A percentile compares a stretch with the other conserved stretches of the same genome.
These are phyloP conservation scores for Penicillium egyptiacum DNA, from an alignment of 495 filamentous ascomycete genomes.

Conservation along the genomic window DNA sequence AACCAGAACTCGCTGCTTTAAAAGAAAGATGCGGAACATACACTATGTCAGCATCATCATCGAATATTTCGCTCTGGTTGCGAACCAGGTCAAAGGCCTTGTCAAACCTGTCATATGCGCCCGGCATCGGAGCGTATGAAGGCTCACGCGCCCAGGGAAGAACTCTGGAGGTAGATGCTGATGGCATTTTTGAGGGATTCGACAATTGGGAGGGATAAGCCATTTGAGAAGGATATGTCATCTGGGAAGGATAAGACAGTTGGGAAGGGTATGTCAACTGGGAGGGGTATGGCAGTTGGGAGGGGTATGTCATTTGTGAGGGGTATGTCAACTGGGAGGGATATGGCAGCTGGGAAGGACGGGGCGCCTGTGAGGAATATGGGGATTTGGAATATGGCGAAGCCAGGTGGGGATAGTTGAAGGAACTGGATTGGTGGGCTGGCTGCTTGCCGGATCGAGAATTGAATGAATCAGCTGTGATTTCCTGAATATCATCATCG, in stretches of 20 bases:
- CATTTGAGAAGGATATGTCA: background rate
- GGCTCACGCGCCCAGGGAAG: background rate
- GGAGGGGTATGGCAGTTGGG: background rate
- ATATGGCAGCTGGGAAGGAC: background rate
- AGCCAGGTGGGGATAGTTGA: background rate
- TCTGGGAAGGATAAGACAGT: background rate
- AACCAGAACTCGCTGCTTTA: conserved; percentile 1
- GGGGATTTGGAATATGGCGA: background rate
- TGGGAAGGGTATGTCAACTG: conserved; percentile 9
- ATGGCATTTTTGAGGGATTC: background rate
- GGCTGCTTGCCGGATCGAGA: conserved; percentile 12
- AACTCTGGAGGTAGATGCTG: background rate
- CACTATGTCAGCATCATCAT: conserved; percentile 22
- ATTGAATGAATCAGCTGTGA: conserved; percentile 18
- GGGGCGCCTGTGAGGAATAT: background rate
- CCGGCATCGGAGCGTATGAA: background rate
- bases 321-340: conserved; percentile 5
- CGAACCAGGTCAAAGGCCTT: conserved; percentile 21
- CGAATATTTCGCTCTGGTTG: conserved; percentile 19
- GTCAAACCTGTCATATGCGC: background rate
- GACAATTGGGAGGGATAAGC: background rate
- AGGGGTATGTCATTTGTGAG: conserved; percentile 1
- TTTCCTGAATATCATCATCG: conserved; percentile 29
- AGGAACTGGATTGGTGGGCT: background rate
- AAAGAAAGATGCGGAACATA: conserved; percentile 10